Evolutionary conservation across 495 filamentous ascomycete species (phyloP).

Genomic region (Aspergillus avenaceus): DNA sequence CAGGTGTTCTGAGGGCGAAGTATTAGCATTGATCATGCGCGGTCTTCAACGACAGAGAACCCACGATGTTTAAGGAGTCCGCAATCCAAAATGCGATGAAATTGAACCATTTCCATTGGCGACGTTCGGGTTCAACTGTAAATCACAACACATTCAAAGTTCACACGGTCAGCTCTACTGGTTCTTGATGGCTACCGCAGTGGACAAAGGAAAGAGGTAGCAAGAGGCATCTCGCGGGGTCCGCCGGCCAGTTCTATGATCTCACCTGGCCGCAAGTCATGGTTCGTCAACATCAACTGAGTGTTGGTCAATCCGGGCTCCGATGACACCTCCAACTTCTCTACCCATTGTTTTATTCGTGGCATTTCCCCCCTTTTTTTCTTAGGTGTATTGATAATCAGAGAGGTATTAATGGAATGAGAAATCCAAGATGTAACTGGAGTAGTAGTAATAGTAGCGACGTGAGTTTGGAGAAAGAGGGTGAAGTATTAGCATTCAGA

Average conservation of each 20-base stretch:
- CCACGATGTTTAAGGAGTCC: conserved; percentile 87
- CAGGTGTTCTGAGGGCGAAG: conserved; percentile 67
- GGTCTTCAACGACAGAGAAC: conserved; percentile 13
- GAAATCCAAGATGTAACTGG: too few relatives aligned
- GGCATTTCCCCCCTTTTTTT: too few relatives aligned
- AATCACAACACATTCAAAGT: neutral
- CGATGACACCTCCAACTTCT: conserved; percentile 63
- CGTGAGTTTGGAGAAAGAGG: too few relatives aligned
- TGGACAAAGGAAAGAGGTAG: conserved; percentile 4
- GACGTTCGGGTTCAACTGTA: conserved; percentile 71
- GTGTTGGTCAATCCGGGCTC: conserved; percentile 78
- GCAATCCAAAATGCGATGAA: conserved; percentile 92
- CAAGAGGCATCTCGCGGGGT: neutral
- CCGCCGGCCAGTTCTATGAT: conserved; percentile 1
- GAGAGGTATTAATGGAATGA: too few relatives aligned
- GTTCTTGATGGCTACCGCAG: neutral
- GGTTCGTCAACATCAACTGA: conserved; percentile 87
- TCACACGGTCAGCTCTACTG: conserved; percentile 14
- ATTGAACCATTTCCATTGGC: conserved; percentile 86
- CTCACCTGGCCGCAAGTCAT: conserved; percentile 80
- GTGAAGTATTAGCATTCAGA: too few relatives aligned
- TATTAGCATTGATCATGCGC: conserved; percentile 14
- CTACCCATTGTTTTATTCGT: conserved; percentile 26
- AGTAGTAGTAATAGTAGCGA: neutral
- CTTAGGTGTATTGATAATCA: too few relatives aligned